Base-by-base conservation (phyloP, 768 basidiomycete genomes). In the Leucosporidium creatinivorum region DNA sequence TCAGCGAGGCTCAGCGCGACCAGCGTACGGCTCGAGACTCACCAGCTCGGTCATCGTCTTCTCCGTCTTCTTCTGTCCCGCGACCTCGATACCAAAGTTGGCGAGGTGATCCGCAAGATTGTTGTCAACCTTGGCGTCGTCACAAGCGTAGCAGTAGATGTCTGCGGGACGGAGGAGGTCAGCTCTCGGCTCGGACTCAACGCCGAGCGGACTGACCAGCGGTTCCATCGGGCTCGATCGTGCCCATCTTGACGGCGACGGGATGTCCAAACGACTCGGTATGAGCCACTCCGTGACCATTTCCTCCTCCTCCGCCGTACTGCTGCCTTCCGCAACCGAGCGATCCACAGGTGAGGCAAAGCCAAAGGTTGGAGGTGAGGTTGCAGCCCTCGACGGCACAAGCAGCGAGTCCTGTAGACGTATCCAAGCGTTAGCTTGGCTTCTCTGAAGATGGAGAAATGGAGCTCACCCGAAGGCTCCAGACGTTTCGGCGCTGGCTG, bases 11-110 rank as follows among this genome's bases (percentile, higher is more conserved):
- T 9, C 0, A 25, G 50, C 50, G 12, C 15, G 23, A 59, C 9
- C 13, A 36, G 31, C 25, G 47, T 21, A 61, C 28, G 18, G 8
- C 47, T n/a, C 26, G 61, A 59, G 1, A 76, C 85, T 59, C 66
- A 93, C 92, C 70, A 99, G 82, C 76, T 99, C 94, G 0, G 93
- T 96, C 87, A 96, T 90, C 65, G 86, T 91, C 80, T 96, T 97
- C 77, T 96, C 92, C 0, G 93, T 97, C 80, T 98, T 98, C 8
- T 80, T 86, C 75, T 89, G 86, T 0, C 82, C 83, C 48, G 84
- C 82, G 1, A 97, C 85, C 68, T 91, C 87, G 77, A 99, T 94
- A 0, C 91, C 93, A 68, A 97, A 96, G 28, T 83, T 83, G 0
- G 84, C 78, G 4, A 98, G 83, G 79, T 98, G 94, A 0, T 75